Percentiles rank a stretch among this genome's conserved stretches.
phyloP scores from a whole-genome alignment of 148 eudicot species.

The Oxyria digyna region DNA sequence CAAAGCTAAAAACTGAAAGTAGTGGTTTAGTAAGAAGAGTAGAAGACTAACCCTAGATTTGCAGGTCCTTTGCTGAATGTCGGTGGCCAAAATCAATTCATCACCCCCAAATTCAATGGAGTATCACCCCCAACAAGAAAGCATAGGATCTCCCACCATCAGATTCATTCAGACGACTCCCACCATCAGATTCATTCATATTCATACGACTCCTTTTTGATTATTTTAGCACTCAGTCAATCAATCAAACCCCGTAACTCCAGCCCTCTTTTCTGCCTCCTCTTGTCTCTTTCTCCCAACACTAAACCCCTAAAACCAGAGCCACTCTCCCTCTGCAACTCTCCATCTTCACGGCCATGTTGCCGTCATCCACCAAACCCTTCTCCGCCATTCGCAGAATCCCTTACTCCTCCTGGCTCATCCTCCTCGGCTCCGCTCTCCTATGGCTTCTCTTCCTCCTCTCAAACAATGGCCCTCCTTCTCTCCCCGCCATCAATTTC shows the following conservation, averaged over 20 bases:
- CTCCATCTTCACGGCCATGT: not conserved
- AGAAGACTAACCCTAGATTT: not conserved
- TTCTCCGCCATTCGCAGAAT: not conserved
- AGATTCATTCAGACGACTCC: not conserved
- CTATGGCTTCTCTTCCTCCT: not conserved
- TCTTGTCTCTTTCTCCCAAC: not conserved
- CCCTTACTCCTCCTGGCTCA: slow-evolving; percentile 5
- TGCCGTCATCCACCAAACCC: slow-evolving; percentile 3
- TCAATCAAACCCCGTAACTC: slow-evolving; percentile 2
- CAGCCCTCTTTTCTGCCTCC: slow-evolving; percentile 5
- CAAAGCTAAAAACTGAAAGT: not conserved
- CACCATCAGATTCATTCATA: not conserved
- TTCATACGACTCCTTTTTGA: not conserved
- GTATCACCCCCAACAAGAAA: not conserved
- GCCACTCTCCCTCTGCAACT: not conserved
- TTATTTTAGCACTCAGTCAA: not conserved
- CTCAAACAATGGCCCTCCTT: not conserved
- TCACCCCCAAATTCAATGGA: not conserved
- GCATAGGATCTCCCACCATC: not conserved
- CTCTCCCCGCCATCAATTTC: slow-evolving; percentile 2
- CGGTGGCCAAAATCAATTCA: not conserved
- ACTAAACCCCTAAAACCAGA: not conserved
- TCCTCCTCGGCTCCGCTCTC: not conserved
- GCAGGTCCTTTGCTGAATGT: not conserved
- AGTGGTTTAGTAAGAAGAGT: not conserved